Evolutionary conservation across 2,329 filamentous ascomycete species (phyloP).

Genomic region (Arthrocladium fulminans): DNA sequence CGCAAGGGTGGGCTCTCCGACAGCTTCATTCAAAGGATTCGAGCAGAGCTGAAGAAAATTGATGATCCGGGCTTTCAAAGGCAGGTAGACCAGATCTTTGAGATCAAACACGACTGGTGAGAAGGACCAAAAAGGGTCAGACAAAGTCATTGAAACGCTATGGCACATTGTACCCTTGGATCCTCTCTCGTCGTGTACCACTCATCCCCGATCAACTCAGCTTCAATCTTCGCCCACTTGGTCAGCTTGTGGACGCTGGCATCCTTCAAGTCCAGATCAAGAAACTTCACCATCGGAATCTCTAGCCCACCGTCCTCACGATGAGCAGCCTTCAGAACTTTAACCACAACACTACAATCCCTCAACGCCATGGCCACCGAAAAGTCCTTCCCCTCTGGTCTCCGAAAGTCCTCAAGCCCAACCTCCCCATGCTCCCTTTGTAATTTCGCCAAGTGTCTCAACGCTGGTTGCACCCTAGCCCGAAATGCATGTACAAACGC

Average conservation of each 20-base stretch:
- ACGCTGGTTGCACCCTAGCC: conserved; percentile 30
- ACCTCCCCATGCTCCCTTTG: conserved; percentile 21
- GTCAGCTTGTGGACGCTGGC: conserved; percentile 52
- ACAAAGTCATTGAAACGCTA: conserved; percentile 9
- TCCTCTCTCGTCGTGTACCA: conserved; percentile 51
- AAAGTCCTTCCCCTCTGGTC: conserved; percentile 37
- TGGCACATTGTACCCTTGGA: conserved; percentile 11
- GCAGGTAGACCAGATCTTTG: conserved; percentile 44
- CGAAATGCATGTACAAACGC: conserved; percentile 29
- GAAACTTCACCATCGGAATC: conserved; percentile 45
- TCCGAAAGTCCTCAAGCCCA: conserved; percentile 23
- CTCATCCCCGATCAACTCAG: conserved; percentile 53
- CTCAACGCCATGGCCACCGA: conserved; percentile 69
- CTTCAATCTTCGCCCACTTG: conserved; percentile 61
- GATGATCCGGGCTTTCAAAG: conserved; percentile 45
- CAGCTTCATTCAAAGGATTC: conserved; percentile 49
- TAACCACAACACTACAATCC: conserved; percentile 62
- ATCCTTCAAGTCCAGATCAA: conserved; percentile 71
- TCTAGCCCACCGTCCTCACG: conserved; percentile 25
- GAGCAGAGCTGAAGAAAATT: conserved; percentile 45
- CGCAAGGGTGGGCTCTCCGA: conserved; percentile 51
- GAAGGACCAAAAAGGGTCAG: not conserved
- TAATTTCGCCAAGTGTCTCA: conserved; percentile 24
- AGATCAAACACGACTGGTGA: conserved; percentile 31
- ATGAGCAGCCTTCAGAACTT: conserved; percentile 35